These are phyloP conservation scores for Ceratocystis cubensis DNA, from an alignment of 2,329 filamentous ascomycete genomes.

Conservation along the genomic window DNA sequence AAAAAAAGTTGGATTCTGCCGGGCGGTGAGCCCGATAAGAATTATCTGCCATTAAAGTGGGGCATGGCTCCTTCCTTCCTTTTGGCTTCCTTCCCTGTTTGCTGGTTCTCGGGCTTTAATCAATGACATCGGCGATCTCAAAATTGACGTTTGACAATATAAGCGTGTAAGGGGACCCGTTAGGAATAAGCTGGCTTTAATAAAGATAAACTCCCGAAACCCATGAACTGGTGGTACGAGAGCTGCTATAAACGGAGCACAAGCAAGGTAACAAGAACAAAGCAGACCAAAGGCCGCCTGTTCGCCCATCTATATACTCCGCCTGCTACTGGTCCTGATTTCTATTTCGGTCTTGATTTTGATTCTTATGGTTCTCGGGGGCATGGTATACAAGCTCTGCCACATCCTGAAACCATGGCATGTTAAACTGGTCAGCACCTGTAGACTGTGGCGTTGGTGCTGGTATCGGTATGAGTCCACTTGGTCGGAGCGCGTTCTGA, in stretches of 20 bases:
- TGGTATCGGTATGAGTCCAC: not conserved
- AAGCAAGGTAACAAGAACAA: not conserved
- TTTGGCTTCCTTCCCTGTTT: not conserved
- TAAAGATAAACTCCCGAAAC: not conserved
- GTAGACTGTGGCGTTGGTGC: not conserved
- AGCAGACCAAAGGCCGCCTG: not conserved
- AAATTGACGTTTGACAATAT: not conserved
- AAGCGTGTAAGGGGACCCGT: not conserved
- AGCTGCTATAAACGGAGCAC: not conserved
- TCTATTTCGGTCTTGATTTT: not conserved
- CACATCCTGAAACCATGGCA: slow-evolving; percentile 7
- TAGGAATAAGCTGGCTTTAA: not conserved
- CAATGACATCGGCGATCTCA: not conserved
- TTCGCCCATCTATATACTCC: not conserved
- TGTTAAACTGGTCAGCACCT: not conserved
- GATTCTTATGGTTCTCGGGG: not conserved
- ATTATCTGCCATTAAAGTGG: not conserved
- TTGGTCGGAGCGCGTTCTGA: not conserved
- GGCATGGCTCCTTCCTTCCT: not conserved
- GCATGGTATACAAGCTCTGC: not conserved
- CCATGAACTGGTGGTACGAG: not conserved
- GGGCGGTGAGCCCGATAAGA: slow-evolving; percentile 16
- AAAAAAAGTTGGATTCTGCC: slow-evolving; percentile 21
- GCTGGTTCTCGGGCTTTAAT: not conserved
- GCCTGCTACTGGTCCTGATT: not conserved